Evolutionary conservation across 768 basidiomycete species (phyloP), one percentile per base, ranked within the genome.

Genomic region (Pulveroboletus sp.): DNA sequence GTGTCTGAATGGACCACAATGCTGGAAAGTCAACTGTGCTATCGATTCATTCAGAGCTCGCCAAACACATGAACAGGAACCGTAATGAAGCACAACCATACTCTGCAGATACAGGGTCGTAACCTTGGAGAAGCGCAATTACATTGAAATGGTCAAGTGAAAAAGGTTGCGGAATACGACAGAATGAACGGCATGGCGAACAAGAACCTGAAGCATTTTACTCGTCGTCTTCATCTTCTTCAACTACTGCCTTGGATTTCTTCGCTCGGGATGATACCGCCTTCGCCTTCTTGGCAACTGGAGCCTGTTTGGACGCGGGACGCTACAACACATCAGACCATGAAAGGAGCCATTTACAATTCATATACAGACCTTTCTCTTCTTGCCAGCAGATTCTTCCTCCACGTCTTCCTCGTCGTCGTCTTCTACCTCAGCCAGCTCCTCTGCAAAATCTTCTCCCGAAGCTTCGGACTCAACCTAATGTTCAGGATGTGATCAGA

Each of bases 311-410:
- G 10, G 73, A 55, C 11, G 66, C 64, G 5, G 76, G 69, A 48
- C 73, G 73, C 76, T 79, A 52, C 20, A 24, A 38, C 42, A 17
- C 36, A 27, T 62, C 49, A 48, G 50, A 48, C 10, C 27, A 37
- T 4, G 31, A 31, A 40, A 24, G 23, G 17, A 37, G 32, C 40
- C 19, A 36, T n/a, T 29, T 8, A 12, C 4, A 37, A 12, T n/a
- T n/a, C n/a, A n/a, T 1, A 9, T 16, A 19, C 70, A 19, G 58
- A 82, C 86, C 81, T 88, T 86, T 70, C 85, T 82, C 70, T 89
- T 90, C 73, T 82, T 86, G 59, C 62, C 63, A 10, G 49, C 48
- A 17, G 64, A 66, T 56, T 64, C 64, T 9, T 71, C 72, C 10
- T 71, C 72, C 7, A 44, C 52, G 7, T 68, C 68, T 2, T 73